Evolutionary conservation across 2,329 filamentous ascomycete genomes (phyloP).

Genomic region (Claviceps africana): DNA sequence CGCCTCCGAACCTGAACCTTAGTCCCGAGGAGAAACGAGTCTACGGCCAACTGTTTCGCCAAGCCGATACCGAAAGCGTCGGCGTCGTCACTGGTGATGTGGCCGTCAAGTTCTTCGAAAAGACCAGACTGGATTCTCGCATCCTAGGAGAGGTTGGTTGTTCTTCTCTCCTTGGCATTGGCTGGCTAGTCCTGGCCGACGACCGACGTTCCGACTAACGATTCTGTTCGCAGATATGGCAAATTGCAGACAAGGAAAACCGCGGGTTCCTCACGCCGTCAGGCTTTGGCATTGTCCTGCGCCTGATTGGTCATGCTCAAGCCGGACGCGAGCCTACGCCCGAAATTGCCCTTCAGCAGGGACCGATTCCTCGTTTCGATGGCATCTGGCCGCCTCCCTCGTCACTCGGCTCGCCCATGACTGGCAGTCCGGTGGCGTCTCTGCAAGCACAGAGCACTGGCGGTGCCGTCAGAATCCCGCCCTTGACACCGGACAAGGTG

Average conservation of each 20-base stretch:
- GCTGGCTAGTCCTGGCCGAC: not conserved
- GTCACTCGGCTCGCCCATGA: constrained; percentile 24
- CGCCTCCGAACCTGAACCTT: constrained; percentile 67
- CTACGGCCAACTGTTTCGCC: constrained; percentile 84
- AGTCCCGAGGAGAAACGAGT: constrained; percentile 83
- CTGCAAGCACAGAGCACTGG: constrained; percentile 46
- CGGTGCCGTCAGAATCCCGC: constrained; percentile 71
- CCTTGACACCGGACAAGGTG: constrained; percentile 76
- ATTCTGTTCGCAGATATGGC: constrained; percentile 64
- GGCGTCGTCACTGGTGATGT: constrained; percentile 92
- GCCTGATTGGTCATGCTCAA: constrained; percentile 92
- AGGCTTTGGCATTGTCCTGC: constrained; percentile 83
- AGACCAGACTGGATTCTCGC: constrained; percentile 75
- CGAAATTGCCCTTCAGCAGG: constrained; percentile 72
- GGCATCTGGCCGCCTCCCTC: constrained; percentile 36
- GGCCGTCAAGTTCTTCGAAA: constrained; percentile 95
- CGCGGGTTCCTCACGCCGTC: constrained; percentile 82
- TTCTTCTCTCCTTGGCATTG: not conserved
- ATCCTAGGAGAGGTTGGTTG: constrained; percentile 70
- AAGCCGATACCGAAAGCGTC: constrained; percentile 81
- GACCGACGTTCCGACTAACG: constrained; percentile 3
- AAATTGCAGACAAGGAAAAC: constrained; percentile 95
- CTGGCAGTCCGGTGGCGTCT: constrained; percentile 27
- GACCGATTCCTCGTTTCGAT: constrained; percentile 85
- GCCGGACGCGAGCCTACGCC: constrained; percentile 67